phyloP scores from a whole-genome alignment of 352 stramenopile genomes.

The Peronospora belbahrii region DNA sequence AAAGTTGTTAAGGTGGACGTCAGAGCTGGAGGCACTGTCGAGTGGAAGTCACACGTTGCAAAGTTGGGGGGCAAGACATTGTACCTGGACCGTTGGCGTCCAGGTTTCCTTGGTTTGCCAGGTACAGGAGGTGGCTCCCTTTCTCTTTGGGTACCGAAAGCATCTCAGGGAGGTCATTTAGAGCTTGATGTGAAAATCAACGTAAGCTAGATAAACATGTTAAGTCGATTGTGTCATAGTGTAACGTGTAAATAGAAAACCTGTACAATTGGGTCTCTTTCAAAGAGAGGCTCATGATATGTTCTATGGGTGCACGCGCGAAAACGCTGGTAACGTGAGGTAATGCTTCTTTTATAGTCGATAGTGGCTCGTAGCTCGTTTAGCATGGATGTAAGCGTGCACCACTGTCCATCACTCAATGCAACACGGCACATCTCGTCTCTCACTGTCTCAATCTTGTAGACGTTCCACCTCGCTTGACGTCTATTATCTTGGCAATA shows the following conservation, averaged over 20 bases:
- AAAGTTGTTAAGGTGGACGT: slow-evolving; percentile 17
- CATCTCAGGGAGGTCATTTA: slow-evolving; percentile 28
- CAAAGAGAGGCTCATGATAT: too few relatives aligned
- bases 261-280: not conserved
- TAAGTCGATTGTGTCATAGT: not conserved
- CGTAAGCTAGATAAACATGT: slow-evolving; percentile 22
- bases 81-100: slow-evolving; percentile 22
- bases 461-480: too few relatives aligned
- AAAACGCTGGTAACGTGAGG: too few relatives aligned
- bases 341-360: too few relatives aligned
- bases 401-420: too few relatives aligned
- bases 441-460: too few relatives aligned
- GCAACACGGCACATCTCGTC: too few relatives aligned
- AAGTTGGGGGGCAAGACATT: slow-evolving; percentile 24
- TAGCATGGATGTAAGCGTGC: too few relatives aligned
- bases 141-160: slow-evolving; percentile 41
- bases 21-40: slow-evolving; percentile 7
- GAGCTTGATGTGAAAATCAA: slow-evolving; percentile 45
- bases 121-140: slow-evolving; percentile 37
- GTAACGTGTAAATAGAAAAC: too few relatives aligned
- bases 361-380: too few relatives aligned
- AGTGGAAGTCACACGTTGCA: slow-evolving; percentile 18
- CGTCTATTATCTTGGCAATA: too few relatives aligned
- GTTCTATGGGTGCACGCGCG: too few relatives aligned
- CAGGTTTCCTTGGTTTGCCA: slow-evolving; percentile 18